A percentile compares a stretch with the other conserved stretches of the same genome.
phyloP scores from a whole-genome alignment of 306 rosid species.

The Ochetophila trinervis region DNA sequence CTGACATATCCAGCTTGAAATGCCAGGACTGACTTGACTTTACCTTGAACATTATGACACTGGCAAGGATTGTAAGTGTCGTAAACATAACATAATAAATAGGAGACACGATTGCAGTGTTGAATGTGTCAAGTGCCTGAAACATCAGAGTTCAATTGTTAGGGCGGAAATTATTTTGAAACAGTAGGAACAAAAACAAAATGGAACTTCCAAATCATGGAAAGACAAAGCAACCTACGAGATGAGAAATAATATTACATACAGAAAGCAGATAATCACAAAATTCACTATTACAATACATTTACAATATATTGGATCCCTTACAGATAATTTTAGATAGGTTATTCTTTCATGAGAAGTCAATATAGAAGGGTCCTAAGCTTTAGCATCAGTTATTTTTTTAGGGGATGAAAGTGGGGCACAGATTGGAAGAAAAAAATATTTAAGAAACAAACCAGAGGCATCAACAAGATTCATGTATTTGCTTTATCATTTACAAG shows the following conservation, averaged over 20 bases:
- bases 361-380: neutral
- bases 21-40: slow-evolving; percentile 1
- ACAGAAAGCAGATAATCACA: too few relatives aligned
- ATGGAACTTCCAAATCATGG: neutral
- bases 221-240: slow-evolving; percentile 12
- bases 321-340: neutral
- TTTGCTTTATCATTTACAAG: neutral
- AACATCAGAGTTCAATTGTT: slow-evolving; percentile 26
- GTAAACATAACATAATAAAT: slow-evolving; percentile 90
- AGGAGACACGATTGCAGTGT: slow-evolving; percentile 83
- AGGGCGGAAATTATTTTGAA: slow-evolving; percentile 10
- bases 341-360: neutral
- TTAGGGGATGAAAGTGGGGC: too few relatives aligned
- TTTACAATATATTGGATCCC: neutral
- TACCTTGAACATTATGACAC: slow-evolving; percentile 94
- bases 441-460: neutral
- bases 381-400: too few relatives aligned
- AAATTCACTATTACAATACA: neutral
- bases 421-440: neutral
- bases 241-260: neutral
- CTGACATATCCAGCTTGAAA: neutral
- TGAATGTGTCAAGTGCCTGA: slow-evolving; percentile 94
- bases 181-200: neutral
- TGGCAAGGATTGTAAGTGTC: slow-evolving; percentile 71
- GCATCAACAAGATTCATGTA: neutral